Conservation (phyloP, 257 asterid genomes). For the Solanum piurae region DNA sequence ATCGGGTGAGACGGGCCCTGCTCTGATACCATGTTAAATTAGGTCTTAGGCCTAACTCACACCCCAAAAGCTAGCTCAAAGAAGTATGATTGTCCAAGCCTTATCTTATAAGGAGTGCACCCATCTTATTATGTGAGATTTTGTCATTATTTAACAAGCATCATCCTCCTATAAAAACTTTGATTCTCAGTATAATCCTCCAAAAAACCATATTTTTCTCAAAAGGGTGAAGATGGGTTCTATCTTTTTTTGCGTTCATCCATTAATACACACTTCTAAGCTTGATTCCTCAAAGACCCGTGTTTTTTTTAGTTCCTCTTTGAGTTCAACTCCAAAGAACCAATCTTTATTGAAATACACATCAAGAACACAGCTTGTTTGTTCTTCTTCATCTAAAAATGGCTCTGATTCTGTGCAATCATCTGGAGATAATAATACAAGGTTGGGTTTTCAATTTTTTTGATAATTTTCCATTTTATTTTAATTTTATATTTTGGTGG, state of each 20-base stretch:
- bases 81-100: too few relatives aligned
- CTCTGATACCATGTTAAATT: too few relatives aligned
- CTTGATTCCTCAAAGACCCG: slow-evolving; percentile 17
- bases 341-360: slow-evolving; percentile 2
- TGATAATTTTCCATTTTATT: neutral
- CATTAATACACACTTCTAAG: slow-evolving; percentile 21
- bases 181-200: too few relatives aligned
- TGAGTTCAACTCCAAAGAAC: slow-evolving; percentile 4
- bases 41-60: too few relatives aligned
- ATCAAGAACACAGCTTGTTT: slow-evolving; percentile 4
- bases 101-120: too few relatives aligned
- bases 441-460: slow-evolving; percentile 21
- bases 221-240: slow-evolving; percentile 23
- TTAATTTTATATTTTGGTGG: neutral
- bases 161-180: too few relatives aligned
- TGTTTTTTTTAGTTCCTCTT: neutral
- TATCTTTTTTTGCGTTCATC: slow-evolving; percentile 12
- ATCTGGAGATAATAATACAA: slow-evolving; percentile 24
- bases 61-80: too few relatives aligned
- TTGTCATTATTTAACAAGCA: too few relatives aligned
- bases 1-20: too few relatives aligned
- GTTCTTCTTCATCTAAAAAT: slow-evolving; percentile 35
- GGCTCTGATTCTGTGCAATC: neutral
- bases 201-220: too few relatives aligned
- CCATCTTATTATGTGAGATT: too few relatives aligned